These are phyloP conservation scores for Fusarium pilosicola DNA, from an alignment of 2,329 filamentous ascomycete species.

Conservation along the genomic window DNA sequence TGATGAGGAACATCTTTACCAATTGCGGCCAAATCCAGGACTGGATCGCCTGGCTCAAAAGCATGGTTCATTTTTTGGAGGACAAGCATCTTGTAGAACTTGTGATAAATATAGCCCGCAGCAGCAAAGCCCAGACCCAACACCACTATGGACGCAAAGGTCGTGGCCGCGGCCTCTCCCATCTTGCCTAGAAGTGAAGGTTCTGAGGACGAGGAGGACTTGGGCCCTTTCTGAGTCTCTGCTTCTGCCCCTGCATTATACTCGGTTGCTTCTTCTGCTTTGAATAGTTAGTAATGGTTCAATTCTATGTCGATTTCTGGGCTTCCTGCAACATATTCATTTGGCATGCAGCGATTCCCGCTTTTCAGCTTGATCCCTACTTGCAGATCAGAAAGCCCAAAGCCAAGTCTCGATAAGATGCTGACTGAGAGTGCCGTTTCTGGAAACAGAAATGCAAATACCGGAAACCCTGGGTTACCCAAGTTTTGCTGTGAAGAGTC, in stretches of 20 bases:
- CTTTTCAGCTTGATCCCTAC: neutral
- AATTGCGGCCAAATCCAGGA: conserved; percentile 80
- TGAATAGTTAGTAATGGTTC: conserved; percentile 14
- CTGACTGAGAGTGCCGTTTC: neutral
- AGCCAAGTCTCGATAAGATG: conserved; percentile 1
- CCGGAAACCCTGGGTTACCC: neutral
- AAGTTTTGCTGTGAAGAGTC: neutral
- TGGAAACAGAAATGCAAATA: neutral
- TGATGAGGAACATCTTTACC: conserved; percentile 64
- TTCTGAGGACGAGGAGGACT: conserved; percentile 37
- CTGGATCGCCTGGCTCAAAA: conserved; percentile 91
- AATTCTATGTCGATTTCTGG: neutral
- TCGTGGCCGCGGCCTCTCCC: conserved; percentile 79
- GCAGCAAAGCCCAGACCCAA: conserved; percentile 71
- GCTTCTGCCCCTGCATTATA: conserved; percentile 1
- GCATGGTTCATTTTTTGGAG: conserved; percentile 93
- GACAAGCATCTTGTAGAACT: conserved; percentile 88
- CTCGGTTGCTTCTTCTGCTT: conserved; percentile 15
- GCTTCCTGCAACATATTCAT: neutral
- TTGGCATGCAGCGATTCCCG: neutral
- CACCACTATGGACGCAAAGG: conserved; percentile 77
- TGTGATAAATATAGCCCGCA: conserved; percentile 82
- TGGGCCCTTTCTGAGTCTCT: conserved; percentile 1
- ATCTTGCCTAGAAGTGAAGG: conserved; percentile 66
- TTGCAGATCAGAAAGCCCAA: neutral